Conservation (phyloP, 495 filamentous ascomycete genomes). For the Neurospora sp. region DNA sequence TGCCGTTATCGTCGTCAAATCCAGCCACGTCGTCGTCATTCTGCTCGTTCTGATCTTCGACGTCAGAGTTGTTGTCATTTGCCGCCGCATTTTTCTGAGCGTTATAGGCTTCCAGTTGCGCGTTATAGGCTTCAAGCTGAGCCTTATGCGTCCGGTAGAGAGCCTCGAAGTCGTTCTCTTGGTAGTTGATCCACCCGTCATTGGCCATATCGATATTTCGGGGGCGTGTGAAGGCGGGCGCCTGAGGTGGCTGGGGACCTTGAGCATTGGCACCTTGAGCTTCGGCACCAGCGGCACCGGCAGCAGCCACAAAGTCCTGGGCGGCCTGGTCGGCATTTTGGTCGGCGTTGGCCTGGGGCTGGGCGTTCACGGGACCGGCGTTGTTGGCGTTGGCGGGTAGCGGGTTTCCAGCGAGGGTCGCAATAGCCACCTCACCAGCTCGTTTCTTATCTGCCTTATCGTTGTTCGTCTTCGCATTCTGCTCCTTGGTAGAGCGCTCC, state of each 20-base stretch:
- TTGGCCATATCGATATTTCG: accelerated
- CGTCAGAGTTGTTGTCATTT: background rate
- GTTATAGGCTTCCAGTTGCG: too few relatives aligned
- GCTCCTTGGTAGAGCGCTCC: background rate
- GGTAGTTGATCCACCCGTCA: background rate
- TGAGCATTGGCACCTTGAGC: background rate
- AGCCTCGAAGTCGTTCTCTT: background rate
- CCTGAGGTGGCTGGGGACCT: background rate
- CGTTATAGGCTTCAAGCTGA: background rate
- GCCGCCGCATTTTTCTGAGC: background rate
- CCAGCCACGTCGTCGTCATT: background rate
- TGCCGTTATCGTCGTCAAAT: background rate
- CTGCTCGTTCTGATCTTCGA: too few relatives aligned
- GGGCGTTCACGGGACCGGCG: too few relatives aligned
- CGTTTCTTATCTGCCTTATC: background rate
- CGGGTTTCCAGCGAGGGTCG: background rate
- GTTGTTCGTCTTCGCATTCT: background rate
- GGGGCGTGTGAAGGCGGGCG: accelerated
- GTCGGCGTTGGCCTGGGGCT: too few relatives aligned
- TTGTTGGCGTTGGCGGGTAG: too few relatives aligned
- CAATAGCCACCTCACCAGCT: background rate
- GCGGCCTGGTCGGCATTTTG: background rate
- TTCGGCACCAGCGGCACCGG: background rate
- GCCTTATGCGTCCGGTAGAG: background rate
- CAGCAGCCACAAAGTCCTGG: background rate